Evolutionary conservation across 306 rosid genomes (phyloP).

Genomic region (Benincasa hispida): DNA sequence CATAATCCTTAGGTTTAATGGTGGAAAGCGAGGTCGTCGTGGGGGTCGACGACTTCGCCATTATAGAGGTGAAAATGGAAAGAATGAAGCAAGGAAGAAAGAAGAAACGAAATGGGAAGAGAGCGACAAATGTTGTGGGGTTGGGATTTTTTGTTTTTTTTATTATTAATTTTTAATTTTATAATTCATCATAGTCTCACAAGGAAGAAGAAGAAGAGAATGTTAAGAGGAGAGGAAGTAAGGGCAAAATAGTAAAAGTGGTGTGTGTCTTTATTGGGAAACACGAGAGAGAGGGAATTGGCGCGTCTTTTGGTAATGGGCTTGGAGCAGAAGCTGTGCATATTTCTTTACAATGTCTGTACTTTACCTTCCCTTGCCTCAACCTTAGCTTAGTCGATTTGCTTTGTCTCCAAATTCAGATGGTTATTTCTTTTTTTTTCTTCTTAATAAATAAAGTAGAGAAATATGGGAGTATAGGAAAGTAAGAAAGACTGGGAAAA

Average conservation of each 20-base stretch:
- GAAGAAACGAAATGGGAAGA: background rate
- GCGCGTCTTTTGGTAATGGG: constrained; percentile 27
- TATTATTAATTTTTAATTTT: background rate
- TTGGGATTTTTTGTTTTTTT: background rate
- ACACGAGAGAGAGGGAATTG: constrained; percentile 9
- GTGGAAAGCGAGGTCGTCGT: constrained; percentile 35
- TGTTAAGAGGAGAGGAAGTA: background rate
- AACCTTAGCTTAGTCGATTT: background rate
- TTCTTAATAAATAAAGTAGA: background rate
- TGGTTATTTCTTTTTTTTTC: background rate
- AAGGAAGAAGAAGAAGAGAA: background rate
- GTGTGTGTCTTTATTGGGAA: constrained; percentile 9
- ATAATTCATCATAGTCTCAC: background rate
- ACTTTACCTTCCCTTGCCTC: background rate
- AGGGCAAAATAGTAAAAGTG: constrained; percentile 15
- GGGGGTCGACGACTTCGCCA: constrained; percentile 42
- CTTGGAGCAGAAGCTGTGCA: background rate
- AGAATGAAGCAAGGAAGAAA: background rate
- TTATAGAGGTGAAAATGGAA: background rate
- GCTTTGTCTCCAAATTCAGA: background rate
- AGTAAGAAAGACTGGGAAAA: background rate
- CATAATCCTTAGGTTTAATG: constrained; percentile 45
- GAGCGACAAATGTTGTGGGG: background rate
- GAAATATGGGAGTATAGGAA: background rate
- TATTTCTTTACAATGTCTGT: constrained; percentile 8